phyloP scores from a whole-genome alignment of 352 stramenopile species.

The Stramenopiles sp. region DNA sequence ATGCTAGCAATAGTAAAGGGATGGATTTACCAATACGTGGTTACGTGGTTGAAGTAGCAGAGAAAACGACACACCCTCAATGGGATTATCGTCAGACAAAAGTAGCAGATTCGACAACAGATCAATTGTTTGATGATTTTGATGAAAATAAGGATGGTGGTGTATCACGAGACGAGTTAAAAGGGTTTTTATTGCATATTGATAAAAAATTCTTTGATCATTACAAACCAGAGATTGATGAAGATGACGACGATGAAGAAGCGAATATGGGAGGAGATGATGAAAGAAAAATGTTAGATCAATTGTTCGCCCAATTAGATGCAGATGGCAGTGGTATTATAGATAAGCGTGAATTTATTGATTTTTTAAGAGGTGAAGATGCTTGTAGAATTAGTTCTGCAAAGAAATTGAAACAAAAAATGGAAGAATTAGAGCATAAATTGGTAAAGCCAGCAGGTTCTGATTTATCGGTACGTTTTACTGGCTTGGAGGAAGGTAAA shows the following conservation, averaged over 20 bases:
- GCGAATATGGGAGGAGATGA: neutral
- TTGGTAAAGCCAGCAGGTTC: neutral
- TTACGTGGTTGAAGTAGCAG: neutral
- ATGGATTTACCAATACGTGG: neutral
- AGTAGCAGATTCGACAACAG: neutral
- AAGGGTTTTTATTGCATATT: neutral
- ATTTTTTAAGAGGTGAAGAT: neutral
- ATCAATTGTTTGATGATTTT: neutral
- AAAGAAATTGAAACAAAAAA: neutral
- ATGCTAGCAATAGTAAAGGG: neutral
- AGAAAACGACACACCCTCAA: neutral
- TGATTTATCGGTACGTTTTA: too few species aligned
- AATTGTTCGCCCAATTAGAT: neutral
- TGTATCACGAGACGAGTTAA: neutral
- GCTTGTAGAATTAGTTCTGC: neutral
- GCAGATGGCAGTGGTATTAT: constrained; percentile 1
- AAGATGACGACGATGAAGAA: neutral
- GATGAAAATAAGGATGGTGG: neutral
- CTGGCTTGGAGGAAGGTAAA: neutral
- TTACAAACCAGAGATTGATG: neutral
- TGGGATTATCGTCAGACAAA: neutral
- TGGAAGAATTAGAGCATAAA: neutral
- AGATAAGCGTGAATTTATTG: neutral
- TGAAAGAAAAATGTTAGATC: neutral
- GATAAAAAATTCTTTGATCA: neutral